phyloP scores from a whole-genome alignment of 768 basidiomycete genomes.

The Macrolepiota dolichaula region DNA sequence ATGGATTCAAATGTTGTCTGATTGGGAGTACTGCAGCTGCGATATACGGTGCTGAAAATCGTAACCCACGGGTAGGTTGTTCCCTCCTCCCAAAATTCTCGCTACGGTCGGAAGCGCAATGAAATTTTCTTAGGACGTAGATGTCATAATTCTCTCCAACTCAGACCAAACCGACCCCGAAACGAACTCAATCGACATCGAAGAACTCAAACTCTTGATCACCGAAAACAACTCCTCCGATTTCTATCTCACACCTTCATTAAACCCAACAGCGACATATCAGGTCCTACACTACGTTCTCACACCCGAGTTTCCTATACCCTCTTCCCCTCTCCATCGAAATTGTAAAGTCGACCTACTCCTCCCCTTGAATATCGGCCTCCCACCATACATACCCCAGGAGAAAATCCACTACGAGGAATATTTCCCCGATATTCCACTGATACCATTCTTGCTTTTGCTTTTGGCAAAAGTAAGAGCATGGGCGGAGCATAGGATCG shows the following conservation, averaged over 20 bases:
- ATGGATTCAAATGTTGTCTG: conserved; percentile 29
- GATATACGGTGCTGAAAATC: conserved; percentile 30
- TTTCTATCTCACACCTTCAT: conserved; percentile 36
- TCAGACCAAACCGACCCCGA: conserved; percentile 11
- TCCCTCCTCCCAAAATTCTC: neutral
- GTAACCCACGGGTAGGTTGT: conserved; percentile 31
- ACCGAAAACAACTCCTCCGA: conserved; percentile 20
- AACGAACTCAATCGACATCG: conserved; percentile 19
- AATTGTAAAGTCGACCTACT: conserved; percentile 36
- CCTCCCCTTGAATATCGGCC: conserved; percentile 29
- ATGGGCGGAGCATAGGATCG: conserved; percentile 36
- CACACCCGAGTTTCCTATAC: neutral
- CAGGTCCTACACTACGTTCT: conserved; percentile 37
- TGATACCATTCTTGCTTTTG: conserved; percentile 34
- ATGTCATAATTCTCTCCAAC: conserved; percentile 36
- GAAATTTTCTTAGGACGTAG: conserved; percentile 36
- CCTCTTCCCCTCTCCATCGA: conserved; percentile 12
- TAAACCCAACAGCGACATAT: conserved; percentile 36
- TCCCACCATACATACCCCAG: conserved; percentile 23
- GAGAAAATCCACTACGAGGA: conserved; percentile 16
- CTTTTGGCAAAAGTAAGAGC: conserved; percentile 39
- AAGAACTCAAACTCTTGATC: conserved; percentile 38
- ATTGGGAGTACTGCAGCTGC: conserved; percentile 38
- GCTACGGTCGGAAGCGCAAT: neutral
- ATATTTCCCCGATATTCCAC: conserved; percentile 26